Base-by-base conservation (phyloP, 768 basidiomycete genomes). In the Ramaria sp. region DNA sequence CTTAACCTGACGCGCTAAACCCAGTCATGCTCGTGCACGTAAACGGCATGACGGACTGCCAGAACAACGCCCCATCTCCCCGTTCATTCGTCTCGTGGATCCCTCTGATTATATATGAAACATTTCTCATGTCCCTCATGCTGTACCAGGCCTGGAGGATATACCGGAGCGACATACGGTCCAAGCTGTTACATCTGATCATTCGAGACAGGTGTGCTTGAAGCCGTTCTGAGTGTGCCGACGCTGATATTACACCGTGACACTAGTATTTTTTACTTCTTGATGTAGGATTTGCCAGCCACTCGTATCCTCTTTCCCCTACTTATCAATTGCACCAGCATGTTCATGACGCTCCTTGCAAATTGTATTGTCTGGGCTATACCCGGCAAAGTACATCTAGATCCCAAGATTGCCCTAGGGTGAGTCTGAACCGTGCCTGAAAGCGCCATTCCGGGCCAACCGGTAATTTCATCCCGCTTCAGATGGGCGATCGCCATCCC, bases 31-130 rank as follows among this genome's bases (percentile, higher is more conserved):
- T 9, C 3, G 13, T 37, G 9, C 10, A 2, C 10, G 13, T 37
- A 37, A 37, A 37, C 34, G 34, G 34, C 34, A 10, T 13, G 13
- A 37, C 13, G 34, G 13, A 13, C 34, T 37, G 34, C 13, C 34
- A 37, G 34, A 37, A 37, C 13, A 37, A 9, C 9, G 13, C 34
- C 3, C 34, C 34, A 37, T 13, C 34, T 3, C 34, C 34, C 34
- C 9, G 13, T 37, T 9, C 34, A 37, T 82, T 73, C 61, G 68
- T 73, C 20, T 81, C 80, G 65, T 84, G 82, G 82, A 75, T 83
- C 39, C 82, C 82, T 1, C 72, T 81, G 61, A 69, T 84, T 15
- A 63, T 70, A 3, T 81, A 77, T 38, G 82, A 84, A 62, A 73
- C 67, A 56, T 62, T 81, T 1, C 70, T 83, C 0, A 81, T 80